Base-by-base conservation (phyloP, 2,329 filamentous ascomycete genomes). In the Phialophora chinensis region DNA sequence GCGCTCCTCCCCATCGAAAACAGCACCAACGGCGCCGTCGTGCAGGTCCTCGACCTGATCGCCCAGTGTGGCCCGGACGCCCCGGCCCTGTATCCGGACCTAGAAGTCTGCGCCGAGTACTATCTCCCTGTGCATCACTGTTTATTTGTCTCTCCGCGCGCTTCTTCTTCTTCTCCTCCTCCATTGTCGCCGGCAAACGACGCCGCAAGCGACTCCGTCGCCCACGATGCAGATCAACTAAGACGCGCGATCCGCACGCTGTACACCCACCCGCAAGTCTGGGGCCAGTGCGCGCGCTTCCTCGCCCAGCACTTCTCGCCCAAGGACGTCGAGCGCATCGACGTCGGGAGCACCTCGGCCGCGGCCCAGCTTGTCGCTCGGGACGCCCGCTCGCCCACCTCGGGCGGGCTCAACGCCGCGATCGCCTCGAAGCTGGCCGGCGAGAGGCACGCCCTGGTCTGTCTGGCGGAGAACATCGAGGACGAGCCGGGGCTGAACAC, bases 1-100 rank as follows among this genome's bases (percentile, higher is more conserved):
- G 95, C 93, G 72, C 91, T 98, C 35, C 91, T 97, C 1, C 95
- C 95, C 6, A 93, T 97, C 79, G 94, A 98, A 77, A 99, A 99
- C 82, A 96, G 91, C 49, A 94, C 92, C 76, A 97, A 98, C 78
- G 95, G 95, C 74, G 90, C 90, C 62, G 95, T 99, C 58, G 88
- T 95, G 63, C 91, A 92, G 77, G 97, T 93, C 0, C 86, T 98
- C 27, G 93, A 97, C 79, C 87, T 94, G 71, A 87, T 99, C 67
- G 92, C 92, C 71, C 92, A 97, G 79, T 84, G 90, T 29, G 81
- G 87, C n/a, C 69, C 67, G 29, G 67, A 67, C 31, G 38, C 55
- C 11, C 35, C 52, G 47, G 79, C 78, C 50, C 79, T 80, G 52
- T 92, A 91, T 75, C 83, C 84, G 11, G 87, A 91, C 75, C 85